Percentiles rank a stretch among this genome's conserved stretches.
Conservation (phyloP, 1,284 basidiomycete species). For the Porogramme epimiltina region DNA sequence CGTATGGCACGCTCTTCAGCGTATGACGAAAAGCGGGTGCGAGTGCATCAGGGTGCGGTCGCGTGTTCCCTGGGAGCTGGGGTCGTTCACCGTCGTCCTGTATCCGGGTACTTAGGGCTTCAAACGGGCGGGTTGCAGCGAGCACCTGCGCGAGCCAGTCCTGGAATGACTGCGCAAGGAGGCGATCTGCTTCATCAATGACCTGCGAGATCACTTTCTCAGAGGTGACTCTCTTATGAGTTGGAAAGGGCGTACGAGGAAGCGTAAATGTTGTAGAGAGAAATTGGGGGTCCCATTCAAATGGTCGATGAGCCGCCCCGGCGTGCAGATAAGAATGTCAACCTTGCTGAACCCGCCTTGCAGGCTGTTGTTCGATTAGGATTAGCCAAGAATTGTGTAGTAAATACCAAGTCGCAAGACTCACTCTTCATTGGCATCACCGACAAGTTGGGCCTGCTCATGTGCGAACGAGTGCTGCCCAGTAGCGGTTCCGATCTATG, state of each 20-base stretch:
- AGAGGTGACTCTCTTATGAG: neutral
- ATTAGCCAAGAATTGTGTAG: too few species aligned
- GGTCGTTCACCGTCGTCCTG: slow-evolving; percentile 6
- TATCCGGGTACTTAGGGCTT: slow-evolving; percentile 19
- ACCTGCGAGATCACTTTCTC: slow-evolving; percentile 52
- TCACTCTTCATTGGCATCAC: slow-evolving; percentile 51
- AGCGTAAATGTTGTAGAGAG: slow-evolving; percentile 91
- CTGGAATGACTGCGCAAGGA: slow-evolving; percentile 95
- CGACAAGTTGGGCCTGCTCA: slow-evolving; percentile 75
- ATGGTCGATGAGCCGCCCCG: slow-evolving; percentile 94
- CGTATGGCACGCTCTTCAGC: slow-evolving; percentile 39
- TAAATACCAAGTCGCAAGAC: slow-evolving; percentile 25
- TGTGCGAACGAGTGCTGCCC: slow-evolving; percentile 86
- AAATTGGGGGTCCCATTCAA: slow-evolving; percentile 87
- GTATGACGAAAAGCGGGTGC: slow-evolving; percentile 59
- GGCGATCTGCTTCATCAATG: slow-evolving; percentile 96
- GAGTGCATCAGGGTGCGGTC: slow-evolving; percentile 51
- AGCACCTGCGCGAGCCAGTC: slow-evolving; percentile 90
- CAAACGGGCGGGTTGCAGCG: slow-evolving; percentile 60
- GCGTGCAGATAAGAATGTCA: slow-evolving; percentile 95
- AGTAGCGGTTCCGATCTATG: slow-evolving; percentile 76
- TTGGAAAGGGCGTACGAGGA: slow-evolving; percentile 57
- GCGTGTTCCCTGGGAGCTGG: neutral
- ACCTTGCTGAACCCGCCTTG: slow-evolving; percentile 84
- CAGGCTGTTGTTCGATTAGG: too few species aligned